Conservation (phyloP, 2,329 filamentous ascomycete genomes). For the Metarhizium sp. region DNA sequence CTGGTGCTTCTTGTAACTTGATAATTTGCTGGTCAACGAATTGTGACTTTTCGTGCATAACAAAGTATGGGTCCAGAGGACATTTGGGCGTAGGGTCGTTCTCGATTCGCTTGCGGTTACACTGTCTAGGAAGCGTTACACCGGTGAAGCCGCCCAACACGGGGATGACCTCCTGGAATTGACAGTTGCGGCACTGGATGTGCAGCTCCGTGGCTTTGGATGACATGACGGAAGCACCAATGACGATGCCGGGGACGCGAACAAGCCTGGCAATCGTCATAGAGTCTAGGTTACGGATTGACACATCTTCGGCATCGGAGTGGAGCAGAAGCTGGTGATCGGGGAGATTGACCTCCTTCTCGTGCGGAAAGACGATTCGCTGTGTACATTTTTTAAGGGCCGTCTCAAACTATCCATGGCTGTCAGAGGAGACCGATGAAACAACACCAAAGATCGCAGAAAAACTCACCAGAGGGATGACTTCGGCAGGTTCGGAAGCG, state of each 20-base stretch:
- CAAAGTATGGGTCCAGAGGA: conserved; percentile 90
- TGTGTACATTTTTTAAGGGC: conserved; percentile 88
- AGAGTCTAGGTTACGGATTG: conserved; percentile 89
- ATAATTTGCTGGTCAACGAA: conserved; percentile 98
- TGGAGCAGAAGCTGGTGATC: conserved; percentile 93
- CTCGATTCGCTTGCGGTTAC: conserved; percentile 51
- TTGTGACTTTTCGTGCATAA: conserved; percentile 84
- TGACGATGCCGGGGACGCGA: conserved; percentile 92
- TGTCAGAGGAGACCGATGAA: neutral
- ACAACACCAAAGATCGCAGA: neutral
- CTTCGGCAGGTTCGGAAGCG: conserved; percentile 80
- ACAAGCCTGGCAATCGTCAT: conserved; percentile 91
- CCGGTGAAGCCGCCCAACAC: conserved; percentile 83
- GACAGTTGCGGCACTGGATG: conserved; percentile 83
- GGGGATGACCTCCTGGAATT: conserved; percentile 58
- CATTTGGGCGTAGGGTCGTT: conserved; percentile 67
- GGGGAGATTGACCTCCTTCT: conserved; percentile 59
- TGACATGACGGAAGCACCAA: conserved; percentile 91
- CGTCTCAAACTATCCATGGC: conserved; percentile 63
- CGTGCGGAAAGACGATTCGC: conserved; percentile 80
- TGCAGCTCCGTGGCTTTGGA: conserved; percentile 85
- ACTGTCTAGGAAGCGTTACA: conserved; percentile 73
- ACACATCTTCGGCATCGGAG: conserved; percentile 81
- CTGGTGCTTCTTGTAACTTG: conserved; percentile 94
- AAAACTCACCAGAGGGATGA: conserved; percentile 71